phyloP scores from a whole-genome alignment of 371 early-diverging fungal genomes.

The Mucor racemosus region DNA sequence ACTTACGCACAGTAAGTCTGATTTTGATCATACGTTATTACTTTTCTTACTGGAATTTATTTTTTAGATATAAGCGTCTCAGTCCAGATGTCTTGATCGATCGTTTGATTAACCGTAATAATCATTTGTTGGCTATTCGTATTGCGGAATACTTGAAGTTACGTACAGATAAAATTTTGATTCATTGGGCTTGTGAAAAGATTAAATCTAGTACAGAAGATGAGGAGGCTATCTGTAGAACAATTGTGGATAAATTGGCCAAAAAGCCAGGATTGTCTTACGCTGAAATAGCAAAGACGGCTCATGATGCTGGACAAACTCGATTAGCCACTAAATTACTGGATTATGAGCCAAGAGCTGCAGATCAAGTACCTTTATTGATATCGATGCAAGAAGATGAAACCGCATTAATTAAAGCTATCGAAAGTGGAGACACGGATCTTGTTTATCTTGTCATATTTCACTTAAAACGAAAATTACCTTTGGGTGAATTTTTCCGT shows the following conservation, averaged over 20 bases:
- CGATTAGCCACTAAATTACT: conserved; percentile 88
- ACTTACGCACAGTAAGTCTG: conserved; percentile 82
- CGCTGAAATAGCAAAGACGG: conserved; percentile 93
- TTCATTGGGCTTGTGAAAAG: conserved; percentile 97
- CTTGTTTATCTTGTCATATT: conserved; percentile 92
- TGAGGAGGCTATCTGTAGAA: conserved; percentile 81
- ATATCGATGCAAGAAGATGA: conserved; percentile 93
- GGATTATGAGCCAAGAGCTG: conserved; percentile 93
- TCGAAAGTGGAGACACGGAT: conserved; percentile 95
- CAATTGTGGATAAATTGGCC: conserved; percentile 79
- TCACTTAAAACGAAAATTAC: conserved; percentile 83
- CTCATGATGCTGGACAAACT: conserved; percentile 85
- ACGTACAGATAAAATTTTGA: conserved; percentile 80
- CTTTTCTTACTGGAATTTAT: too few species aligned
- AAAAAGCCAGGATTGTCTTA: conserved; percentile 80
- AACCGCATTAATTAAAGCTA: conserved; percentile 86
- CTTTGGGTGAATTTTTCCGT: conserved; percentile 89
- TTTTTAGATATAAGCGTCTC: conserved; percentile 69
- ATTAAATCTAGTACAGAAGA: conserved; percentile 85
- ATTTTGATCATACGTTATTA: not conserved
- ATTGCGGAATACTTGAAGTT: conserved; percentile 85
- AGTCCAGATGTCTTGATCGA: conserved; percentile 82
- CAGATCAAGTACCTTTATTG: conserved; percentile 92
- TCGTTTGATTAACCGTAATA: conserved; percentile 82
- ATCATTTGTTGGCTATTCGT: conserved; percentile 84